Evolutionary conservation across 352 stramenopile genomes (phyloP), one percentile per base, ranked within the genome.

Genomic region (Globisporangium lucens): DNA sequence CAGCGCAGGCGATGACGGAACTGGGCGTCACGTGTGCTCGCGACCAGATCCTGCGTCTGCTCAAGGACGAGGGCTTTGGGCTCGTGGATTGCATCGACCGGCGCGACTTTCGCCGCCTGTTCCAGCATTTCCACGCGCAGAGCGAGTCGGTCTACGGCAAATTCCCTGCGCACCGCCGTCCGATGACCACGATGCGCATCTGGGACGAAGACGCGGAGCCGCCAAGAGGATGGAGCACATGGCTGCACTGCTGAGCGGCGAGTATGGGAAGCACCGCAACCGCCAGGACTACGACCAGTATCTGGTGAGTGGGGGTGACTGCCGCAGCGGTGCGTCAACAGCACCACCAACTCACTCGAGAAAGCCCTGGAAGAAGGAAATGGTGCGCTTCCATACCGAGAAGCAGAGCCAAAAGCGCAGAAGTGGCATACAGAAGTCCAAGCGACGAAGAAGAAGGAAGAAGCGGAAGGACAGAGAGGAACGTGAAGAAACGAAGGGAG

Each of bases 1-100:
- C 83, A 7, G 76, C 81, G 4, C 86, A 94, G 74, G 86, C 84
- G 47, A 70, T 88, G n/a, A 66, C 83, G n/a, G 83, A 94, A 38
- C 72, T 94, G 24, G 84, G 83, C 15, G 65, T 83, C n/a, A 72
- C 67, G 27, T 89, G 79, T 38, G 86, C 79, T 24, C 81, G 75
- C 5, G 81, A 87, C 46, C 83, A 90, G 68, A 66, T 91, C 20
- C 56, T 94, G 57, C 75, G 79, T 2, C 85, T 82, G 55, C 69
- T 94, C 1, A 74, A 87, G 27, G 68, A 72, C 4, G 73, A 89
- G 70, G 68, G 82, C 56, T 68, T 84, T 73, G 67, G 73, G 0
- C 51, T 85, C 27, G 72, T 74, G 17, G 53, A 84, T 68, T 51
- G 68, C 71, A 33, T 87, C 30, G 67, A 70, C 41, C 69, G 77